A percentile compares a stretch with the other conserved stretches of the same genome.
These are phyloP conservation scores for Dendrocalamus latiflorus DNA, from an alignment of 202 grass and related monocot genomes.

Conservation along the genomic window DNA sequence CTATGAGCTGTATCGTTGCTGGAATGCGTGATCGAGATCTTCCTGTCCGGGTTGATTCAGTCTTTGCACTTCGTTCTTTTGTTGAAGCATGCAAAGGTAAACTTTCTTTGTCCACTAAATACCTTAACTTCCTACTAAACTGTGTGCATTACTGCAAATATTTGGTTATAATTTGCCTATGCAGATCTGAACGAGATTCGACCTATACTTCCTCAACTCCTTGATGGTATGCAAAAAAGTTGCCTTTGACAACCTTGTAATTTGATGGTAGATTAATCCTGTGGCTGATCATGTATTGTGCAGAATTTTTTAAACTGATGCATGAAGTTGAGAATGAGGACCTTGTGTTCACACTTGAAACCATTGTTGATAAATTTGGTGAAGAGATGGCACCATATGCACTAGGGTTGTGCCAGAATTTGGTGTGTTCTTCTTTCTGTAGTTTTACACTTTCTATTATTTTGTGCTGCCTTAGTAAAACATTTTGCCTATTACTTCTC, in stretches of 20 bases:
- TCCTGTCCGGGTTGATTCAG: constrained; percentile 86
- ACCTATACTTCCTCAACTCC: constrained; percentile 88
- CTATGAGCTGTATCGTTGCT: constrained; percentile 63
- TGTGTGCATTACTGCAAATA: background rate
- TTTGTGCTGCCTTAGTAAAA: background rate
- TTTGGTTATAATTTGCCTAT: constrained; percentile 7
- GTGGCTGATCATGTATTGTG: constrained; percentile 8
- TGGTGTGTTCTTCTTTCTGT: constrained; percentile 44
- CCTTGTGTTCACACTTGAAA: constrained; percentile 86
- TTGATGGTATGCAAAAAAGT: constrained; percentile 74
- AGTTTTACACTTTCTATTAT: background rate
- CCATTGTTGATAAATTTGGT: constrained; percentile 91
- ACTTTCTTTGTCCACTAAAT: background rate
- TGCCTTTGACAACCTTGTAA: too few relatives aligned
- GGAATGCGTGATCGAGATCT: constrained; percentile 78
- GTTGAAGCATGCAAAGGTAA: constrained; percentile 90
- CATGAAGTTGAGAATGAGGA: constrained; percentile 93
- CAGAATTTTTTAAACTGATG: constrained; percentile 95
- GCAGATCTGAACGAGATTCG: too few relatives aligned
- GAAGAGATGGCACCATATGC: constrained; percentile 98
- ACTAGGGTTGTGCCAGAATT: constrained; percentile 82
- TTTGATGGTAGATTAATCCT: too few relatives aligned
- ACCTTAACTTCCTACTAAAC: background rate
- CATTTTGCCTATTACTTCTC: constrained; percentile 1
- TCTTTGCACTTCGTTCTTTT: constrained; percentile 87